Evolutionary conservation across 495 filamentous ascomycete species (phyloP), one percentile per base, ranked within the genome.

Genomic region (Penicillium malachiteum): DNA sequence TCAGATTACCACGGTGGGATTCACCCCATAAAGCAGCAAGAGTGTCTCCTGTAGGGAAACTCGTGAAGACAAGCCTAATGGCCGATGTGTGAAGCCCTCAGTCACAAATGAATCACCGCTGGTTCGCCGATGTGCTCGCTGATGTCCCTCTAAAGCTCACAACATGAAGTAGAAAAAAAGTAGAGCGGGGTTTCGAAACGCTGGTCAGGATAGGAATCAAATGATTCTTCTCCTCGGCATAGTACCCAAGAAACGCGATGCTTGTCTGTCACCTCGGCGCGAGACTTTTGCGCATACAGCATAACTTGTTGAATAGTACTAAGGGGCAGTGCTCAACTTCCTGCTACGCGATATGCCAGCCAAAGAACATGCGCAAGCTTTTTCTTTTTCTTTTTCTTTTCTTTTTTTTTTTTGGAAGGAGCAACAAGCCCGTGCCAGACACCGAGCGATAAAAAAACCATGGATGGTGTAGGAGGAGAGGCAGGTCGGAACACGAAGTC

Each of bases 81-180:
- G 45, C 30, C 13, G 21, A 12, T 16, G 44, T 50, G 42, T 42
- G 37, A 32, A 45, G 26, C 37, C 46, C 48, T 55, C 37, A 34
- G 41, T 33, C 50, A 8, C 44, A 55, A 46, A 48, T 45, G 39
- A 31, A 59, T 51, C 48, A 56, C 65, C 75, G 67, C 67, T 75
- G 55, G 66, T 66, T 74, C 77, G 80, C 83, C 83, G 78, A 77
- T 80, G 71, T 78, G 80, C 84, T 86, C 83, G 82, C 81, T 83
- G 78, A 79, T 77, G 75, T 73, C 71, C 62, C 50, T 62, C 49
- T 56, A 40, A 70, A 59, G 66, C 60, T 57, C 62, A 52, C 62
- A 57, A 67, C 52, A 62, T 46, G 50, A 58, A 54, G 52, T 45
- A 57, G 54, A 39, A 57, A 61, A 32, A 40, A 33, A 54, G 39